A percentile compares a stretch with the other conserved stretches of the same genome.
Conservation (phyloP, 1,284 basidiomycete genomes). For the Mrakiaceae sp. region DNA sequence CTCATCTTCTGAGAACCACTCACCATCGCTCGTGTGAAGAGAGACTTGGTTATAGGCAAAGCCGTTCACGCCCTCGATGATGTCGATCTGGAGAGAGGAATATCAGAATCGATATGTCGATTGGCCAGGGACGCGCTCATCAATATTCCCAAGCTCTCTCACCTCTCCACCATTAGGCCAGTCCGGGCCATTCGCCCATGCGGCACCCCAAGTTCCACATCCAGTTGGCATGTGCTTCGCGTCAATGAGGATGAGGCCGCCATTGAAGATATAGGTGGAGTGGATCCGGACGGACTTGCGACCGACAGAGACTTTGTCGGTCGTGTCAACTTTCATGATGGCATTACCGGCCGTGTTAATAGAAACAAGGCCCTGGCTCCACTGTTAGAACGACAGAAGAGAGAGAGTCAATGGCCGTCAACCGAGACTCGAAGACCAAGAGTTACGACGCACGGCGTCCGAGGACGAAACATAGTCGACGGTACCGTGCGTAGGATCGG, state of each 20-base stretch:
- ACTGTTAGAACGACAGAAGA: conserved; percentile 11
- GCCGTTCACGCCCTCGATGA: conserved; percentile 36
- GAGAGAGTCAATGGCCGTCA: neutral
- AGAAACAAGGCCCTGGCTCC: conserved; percentile 35
- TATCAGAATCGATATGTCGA: neutral
- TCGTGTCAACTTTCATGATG: conserved; percentile 69
- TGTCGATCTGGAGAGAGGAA: conserved; percentile 34
- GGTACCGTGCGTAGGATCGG: conserved; percentile 69
- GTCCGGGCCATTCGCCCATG: conserved; percentile 38
- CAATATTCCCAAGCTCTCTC: neutral
- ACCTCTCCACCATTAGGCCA: conserved; percentile 43
- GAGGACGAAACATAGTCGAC: conserved; percentile 31
- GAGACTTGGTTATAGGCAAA: conserved; percentile 33
- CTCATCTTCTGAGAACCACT: neutral
- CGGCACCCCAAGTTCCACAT: conserved; percentile 58
- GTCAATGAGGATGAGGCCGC: conserved; percentile 64
- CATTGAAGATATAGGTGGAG: conserved; percentile 49
- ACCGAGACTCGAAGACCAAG: conserved; percentile 17
- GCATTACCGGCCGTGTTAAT: conserved; percentile 59
- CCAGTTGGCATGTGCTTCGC: conserved; percentile 82
- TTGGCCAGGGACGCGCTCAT: neutral
- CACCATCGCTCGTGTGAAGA: conserved; percentile 12
- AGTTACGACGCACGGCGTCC: neutral
- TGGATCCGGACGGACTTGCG: conserved; percentile 67
- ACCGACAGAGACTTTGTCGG: conserved; percentile 49